These are phyloP conservation scores for Camelina laxa DNA, from an alignment of 345 rosid genomes.

Conservation along the genomic window DNA sequence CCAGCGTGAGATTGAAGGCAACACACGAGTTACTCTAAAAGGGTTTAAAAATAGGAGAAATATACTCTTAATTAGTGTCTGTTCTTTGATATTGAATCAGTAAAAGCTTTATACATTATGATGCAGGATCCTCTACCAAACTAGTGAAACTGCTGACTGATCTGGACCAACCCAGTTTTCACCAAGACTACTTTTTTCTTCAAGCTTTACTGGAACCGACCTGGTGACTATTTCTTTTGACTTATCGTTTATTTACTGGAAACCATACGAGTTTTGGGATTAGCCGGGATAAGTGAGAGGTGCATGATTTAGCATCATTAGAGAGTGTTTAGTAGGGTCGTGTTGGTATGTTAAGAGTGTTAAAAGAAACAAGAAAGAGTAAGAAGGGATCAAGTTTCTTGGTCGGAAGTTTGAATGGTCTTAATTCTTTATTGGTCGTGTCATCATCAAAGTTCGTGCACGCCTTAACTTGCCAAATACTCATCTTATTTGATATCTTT, in stretches of 20 bases:
- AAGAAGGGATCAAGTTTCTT: constrained; percentile 48
- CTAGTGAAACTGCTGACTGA: constrained; percentile 1
- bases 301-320: constrained; percentile 41
- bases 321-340: constrained; percentile 43
- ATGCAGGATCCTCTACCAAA: constrained; percentile 32
- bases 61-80: constrained; percentile 1
- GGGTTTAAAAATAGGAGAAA: constrained; percentile 21
- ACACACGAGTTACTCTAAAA: constrained; percentile 41
- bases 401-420: constrained; percentile 50
- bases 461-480: constrained; percentile 50
- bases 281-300: background rate
- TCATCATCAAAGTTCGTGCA: constrained; percentile 57
- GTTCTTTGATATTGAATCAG: constrained; percentile 23
- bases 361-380: constrained; percentile 33
- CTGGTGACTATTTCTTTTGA: background rate
- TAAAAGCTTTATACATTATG: constrained; percentile 25
- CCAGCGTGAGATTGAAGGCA: constrained; percentile 54
- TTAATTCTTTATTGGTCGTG: constrained; percentile 43
- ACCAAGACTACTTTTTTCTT: constrained; percentile 3
- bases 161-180: constrained; percentile 14
- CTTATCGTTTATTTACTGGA: background rate
- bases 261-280: constrained; percentile 3
- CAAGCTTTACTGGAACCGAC: constrained; percentile 27
- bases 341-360: constrained; percentile 9
- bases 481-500: background rate